These are phyloP conservation scores for Darksidea phi DNA, from an alignment of 495 filamentous ascomycete species.

Conservation along the genomic window DNA sequence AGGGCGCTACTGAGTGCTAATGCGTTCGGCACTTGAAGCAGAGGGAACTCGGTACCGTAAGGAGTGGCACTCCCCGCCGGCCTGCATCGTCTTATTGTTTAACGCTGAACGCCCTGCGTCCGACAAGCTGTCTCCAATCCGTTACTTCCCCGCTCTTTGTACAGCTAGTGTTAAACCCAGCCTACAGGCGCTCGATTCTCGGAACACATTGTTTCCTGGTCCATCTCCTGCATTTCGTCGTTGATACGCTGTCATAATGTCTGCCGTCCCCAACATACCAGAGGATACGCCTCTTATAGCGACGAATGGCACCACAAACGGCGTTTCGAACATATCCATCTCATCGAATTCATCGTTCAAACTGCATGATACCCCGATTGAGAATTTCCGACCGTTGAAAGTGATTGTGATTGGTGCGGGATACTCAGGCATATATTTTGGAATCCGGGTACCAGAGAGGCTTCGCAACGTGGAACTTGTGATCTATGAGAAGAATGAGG, in stretches of 20 bases:
- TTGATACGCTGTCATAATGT: slow-evolving; percentile 9
- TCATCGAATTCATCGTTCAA: slow-evolving; percentile 8
- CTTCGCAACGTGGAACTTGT: slow-evolving; percentile 59
- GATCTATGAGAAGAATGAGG: slow-evolving; percentile 78
- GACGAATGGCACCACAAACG: slow-evolving; percentile 3
- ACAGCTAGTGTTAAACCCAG: slow-evolving; percentile 9
- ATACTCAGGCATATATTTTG: slow-evolving; percentile 61
- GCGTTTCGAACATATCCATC: not conserved
- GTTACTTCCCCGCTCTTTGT: not conserved
- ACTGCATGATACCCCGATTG: slow-evolving; percentile 47
- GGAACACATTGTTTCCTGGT: not conserved
- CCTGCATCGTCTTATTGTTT: not conserved
- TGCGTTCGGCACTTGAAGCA: slow-evolving; percentile 12
- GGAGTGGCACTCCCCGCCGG: no score
- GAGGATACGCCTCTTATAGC: slow-evolving; percentile 1
- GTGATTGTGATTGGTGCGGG: slow-evolving; percentile 68
- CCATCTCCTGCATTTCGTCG: not conserved
- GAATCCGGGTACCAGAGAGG: slow-evolving; percentile 58
- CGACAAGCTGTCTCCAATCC: not conserved
- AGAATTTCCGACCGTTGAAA: slow-evolving; percentile 55
- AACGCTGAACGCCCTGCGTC: not conserved
- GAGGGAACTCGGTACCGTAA: not conserved
- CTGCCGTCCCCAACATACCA: slow-evolving; percentile 23
- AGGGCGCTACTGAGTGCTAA: not conserved
- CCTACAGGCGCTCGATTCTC: not conserved